Evolutionary conservation across 2,329 filamentous ascomycete species (phyloP).

Genomic region (Coccinonectria pachysandricola): DNA sequence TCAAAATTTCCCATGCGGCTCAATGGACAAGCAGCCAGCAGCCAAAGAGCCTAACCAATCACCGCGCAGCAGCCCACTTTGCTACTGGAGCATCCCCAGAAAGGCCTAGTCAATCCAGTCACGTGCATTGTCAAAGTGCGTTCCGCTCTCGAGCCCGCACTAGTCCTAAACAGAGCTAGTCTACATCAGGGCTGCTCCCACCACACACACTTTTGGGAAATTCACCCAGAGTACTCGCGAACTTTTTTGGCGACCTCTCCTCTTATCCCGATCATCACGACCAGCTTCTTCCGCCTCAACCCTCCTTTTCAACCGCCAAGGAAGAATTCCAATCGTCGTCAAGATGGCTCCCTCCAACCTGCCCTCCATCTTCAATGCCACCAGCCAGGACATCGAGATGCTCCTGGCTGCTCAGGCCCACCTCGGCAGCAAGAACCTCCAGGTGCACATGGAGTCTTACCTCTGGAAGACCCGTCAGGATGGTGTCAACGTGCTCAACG

Average conservation of each 20-base stretch:
- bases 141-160: constrained; percentile 1
- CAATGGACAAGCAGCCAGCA: constrained; percentile 1
- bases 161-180: constrained; percentile 19
- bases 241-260: constrained; percentile 32
- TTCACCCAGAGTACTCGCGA: constrained; percentile 27
- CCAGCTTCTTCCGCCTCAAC: constrained; percentile 19
- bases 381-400: constrained; percentile 98
- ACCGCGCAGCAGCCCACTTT: too few relatives aligned
- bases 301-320: constrained; percentile 19
- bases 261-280: constrained; percentile 19
- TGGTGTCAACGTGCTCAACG: constrained; percentile 98
- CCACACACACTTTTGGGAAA: constrained; percentile 32
- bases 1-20: constrained; percentile 26
- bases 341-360: constrained; percentile 95
- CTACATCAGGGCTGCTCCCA: constrained; percentile 25
- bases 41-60: constrained; percentile 1
- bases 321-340: constrained; percentile 36
- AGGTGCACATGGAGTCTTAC: constrained; percentile 99
- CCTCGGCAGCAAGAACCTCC: constrained; percentile 97
- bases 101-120: constrained; percentile 11
- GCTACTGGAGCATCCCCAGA: constrained; percentile 3
- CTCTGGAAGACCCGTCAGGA: constrained; percentile 99
- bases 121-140: constrained; percentile 23
- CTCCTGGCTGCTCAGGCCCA: constrained; percentile 94
- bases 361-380: constrained; percentile 92